Conservation (phyloP, 2,329 filamentous ascomycete species). For the Arthroderma uncinatum region DNA sequence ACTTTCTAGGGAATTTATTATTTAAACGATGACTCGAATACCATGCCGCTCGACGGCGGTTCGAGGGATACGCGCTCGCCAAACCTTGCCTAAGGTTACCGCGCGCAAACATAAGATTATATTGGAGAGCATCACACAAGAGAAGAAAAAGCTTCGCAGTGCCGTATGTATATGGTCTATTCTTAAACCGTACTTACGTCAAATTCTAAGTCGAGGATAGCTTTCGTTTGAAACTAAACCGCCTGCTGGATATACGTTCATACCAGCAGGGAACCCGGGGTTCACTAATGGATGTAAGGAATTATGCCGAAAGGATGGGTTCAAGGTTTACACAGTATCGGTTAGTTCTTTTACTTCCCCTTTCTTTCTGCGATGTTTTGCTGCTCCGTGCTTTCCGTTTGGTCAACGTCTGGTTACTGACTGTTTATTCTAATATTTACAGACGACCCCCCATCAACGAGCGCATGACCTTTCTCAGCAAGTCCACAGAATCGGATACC, state of each 20-base stretch:
- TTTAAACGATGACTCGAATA: conserved; percentile 27
- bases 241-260: conserved; percentile 50
- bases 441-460: conserved; percentile 42
- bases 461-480: conserved; percentile 48
- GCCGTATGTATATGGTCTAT: conserved; percentile 31
- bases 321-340: conserved; percentile 49
- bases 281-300: conserved; percentile 51
- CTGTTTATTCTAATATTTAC: background rate
- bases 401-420: background rate
- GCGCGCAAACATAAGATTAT: conserved; percentile 46
- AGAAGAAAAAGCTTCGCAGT: conserved; percentile 49
- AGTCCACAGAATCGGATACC: conserved; percentile 51
- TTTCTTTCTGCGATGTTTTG: background rate
- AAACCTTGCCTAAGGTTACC: conserved; percentile 25
- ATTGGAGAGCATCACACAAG: conserved; percentile 46
- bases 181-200: conserved; percentile 1
- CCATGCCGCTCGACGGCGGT: conserved; percentile 26
- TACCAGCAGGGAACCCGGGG: conserved; percentile 49
- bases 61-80: conserved; percentile 25
- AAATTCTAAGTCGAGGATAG: conserved; percentile 35
- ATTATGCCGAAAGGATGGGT: conserved; percentile 43
- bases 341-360: conserved; percentile 36
- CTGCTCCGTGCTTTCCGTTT: background rate
- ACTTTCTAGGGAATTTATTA: background rate
- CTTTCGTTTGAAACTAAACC: conserved; percentile 45